Evolutionary conservation across 208 protist genomes (phyloP).

Genomic region (Leptomonas pyrrhocoris): DNA sequence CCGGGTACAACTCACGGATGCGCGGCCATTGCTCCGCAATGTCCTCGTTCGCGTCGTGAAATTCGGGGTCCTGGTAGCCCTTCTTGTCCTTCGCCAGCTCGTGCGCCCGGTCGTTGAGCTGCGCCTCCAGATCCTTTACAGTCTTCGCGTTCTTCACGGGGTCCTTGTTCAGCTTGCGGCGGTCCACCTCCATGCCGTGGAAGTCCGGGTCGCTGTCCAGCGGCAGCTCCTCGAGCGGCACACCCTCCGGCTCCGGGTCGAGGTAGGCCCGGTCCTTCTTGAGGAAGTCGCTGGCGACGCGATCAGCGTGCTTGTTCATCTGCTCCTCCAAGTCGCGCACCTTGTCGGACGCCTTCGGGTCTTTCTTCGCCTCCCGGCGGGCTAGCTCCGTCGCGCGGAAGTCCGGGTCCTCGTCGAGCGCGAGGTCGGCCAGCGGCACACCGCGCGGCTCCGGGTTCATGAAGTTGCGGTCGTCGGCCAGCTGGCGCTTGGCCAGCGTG

Average conservation of each 20-base stretch:
- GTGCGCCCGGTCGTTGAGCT: constrained; percentile 46
- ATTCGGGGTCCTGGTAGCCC: constrained; percentile 79
- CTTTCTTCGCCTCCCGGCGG: constrained; percentile 54
- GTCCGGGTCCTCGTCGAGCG: constrained; percentile 45
- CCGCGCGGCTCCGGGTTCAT: constrained; percentile 49
- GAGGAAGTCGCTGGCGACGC: constrained; percentile 58
- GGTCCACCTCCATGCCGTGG: constrained; percentile 66
- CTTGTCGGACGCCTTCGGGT: constrained; percentile 26
- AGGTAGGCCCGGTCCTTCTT: constrained; percentile 68
- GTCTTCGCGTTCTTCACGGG: constrained; percentile 42
- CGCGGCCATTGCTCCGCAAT: constrained; percentile 77
- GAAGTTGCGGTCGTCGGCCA: constrained; percentile 43
- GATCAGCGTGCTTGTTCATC: constrained; percentile 49
- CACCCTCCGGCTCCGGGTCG: constrained; percentile 70
- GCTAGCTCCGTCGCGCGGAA: constrained; percentile 57
- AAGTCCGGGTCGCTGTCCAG: constrained; percentile 60
- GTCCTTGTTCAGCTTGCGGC: constrained; percentile 75
- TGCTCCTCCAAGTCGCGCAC: constrained; percentile 41
- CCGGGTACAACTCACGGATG: constrained; percentile 79
- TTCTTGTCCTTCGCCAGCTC: constrained; percentile 64
- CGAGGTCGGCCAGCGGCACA: constrained; percentile 45
- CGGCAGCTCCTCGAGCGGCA: constrained; percentile 58
- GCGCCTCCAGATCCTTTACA: constrained; percentile 57
- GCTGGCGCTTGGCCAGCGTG: constrained; percentile 41
- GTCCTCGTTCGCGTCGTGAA: constrained; percentile 72